Percentiles rank a stretch among this genome's conserved stretches.
Conservation (phyloP, 2,329 filamentous ascomycete species). For the Colletotrichum australisinense region DNA sequence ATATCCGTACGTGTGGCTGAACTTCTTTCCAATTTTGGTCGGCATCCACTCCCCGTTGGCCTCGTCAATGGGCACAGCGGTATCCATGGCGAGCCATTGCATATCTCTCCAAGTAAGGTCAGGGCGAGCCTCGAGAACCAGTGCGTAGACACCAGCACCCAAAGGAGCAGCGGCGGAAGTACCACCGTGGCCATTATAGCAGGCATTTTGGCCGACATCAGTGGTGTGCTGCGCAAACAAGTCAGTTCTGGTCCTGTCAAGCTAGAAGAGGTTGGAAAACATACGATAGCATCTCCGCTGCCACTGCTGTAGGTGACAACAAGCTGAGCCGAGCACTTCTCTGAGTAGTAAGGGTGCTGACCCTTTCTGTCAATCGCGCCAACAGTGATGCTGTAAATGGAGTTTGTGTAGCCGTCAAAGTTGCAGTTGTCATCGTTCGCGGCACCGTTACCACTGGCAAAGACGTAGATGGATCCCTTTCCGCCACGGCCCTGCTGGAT, state of each 20-base stretch:
- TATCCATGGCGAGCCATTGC: constrained; percentile 89
- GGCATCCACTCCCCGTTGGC: constrained; percentile 80
- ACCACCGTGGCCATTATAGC: constrained; percentile 86
- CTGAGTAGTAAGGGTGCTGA: constrained; percentile 94
- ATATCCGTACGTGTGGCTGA: constrained; percentile 95
- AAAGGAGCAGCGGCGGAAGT: constrained; percentile 96
- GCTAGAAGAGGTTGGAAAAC: constrained; percentile 40
- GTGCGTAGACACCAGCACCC: constrained; percentile 90
- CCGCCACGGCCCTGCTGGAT: constrained; percentile 88
- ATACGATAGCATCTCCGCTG: constrained; percentile 82
- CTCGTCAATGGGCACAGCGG: constrained; percentile 82
- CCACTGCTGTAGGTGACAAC: constrained; percentile 98
- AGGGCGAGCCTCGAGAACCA: constrained; percentile 86
- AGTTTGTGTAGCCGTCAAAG: constrained; percentile 99
- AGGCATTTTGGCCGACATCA: constrained; percentile 86
- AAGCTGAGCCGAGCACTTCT: constrained; percentile 93
- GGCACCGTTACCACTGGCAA: constrained; percentile 95
- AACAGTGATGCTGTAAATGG: constrained; percentile 98
- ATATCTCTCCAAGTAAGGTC: constrained; percentile 94
- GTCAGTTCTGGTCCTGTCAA: constrained; percentile 36
- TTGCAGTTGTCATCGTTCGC: constrained; percentile 94
- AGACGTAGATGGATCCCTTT: constrained; percentile 92
- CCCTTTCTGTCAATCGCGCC: constrained; percentile 91
- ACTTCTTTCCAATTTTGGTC: constrained; percentile 84
- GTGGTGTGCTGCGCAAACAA: constrained; percentile 77